These are phyloP conservation scores for Echium plantagineum DNA, from an alignment of 257 asterid genomes.

Conservation along the genomic window DNA sequence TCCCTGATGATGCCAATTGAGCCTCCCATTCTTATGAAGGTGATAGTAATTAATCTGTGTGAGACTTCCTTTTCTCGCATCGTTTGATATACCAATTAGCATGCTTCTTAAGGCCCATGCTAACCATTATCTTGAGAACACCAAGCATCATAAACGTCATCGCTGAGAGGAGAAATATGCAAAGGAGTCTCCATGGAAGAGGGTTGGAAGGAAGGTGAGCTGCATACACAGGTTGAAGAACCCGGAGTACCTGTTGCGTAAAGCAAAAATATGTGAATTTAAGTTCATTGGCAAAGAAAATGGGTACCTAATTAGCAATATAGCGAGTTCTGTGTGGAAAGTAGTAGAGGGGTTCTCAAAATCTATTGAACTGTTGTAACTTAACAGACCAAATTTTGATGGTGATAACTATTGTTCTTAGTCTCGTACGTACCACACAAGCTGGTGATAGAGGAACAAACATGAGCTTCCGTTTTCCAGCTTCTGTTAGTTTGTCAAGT, in stretches of 20 bases:
- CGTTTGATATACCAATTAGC: slow-evolving; percentile 82
- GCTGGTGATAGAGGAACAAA: slow-evolving; percentile 96
- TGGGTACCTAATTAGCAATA: no score
- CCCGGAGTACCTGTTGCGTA: slow-evolving; percentile 61
- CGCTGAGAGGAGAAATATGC: slow-evolving; percentile 48
- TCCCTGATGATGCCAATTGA: background rate
- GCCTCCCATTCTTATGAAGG: background rate
- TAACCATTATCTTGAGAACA: slow-evolving; percentile 75
- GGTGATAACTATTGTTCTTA: background rate
- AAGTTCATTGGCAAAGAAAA: background rate
- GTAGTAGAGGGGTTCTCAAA: no score
- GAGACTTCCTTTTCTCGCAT: slow-evolving; percentile 69
- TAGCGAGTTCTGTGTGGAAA: no score
- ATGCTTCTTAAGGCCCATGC: slow-evolving; percentile 69
- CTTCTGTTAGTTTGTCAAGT: slow-evolving; percentile 54
- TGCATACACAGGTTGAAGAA: slow-evolving; percentile 69
- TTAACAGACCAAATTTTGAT: no score
- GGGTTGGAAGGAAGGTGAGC: slow-evolving; percentile 81
- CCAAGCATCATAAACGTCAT: slow-evolving; percentile 86
- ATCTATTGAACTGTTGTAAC: no score
- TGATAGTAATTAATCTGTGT: slow-evolving; percentile 36
- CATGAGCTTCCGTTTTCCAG: slow-evolving; percentile 49
- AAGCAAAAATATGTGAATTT: slow-evolving; percentile 4
- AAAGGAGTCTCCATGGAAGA: slow-evolving; percentile 63
- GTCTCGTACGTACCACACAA: slow-evolving; percentile 57